Evolutionary conservation across 1,284 basidiomycete species (phyloP), one percentile per base, ranked within the genome.

Genomic region (Puccinia novopanici): DNA sequence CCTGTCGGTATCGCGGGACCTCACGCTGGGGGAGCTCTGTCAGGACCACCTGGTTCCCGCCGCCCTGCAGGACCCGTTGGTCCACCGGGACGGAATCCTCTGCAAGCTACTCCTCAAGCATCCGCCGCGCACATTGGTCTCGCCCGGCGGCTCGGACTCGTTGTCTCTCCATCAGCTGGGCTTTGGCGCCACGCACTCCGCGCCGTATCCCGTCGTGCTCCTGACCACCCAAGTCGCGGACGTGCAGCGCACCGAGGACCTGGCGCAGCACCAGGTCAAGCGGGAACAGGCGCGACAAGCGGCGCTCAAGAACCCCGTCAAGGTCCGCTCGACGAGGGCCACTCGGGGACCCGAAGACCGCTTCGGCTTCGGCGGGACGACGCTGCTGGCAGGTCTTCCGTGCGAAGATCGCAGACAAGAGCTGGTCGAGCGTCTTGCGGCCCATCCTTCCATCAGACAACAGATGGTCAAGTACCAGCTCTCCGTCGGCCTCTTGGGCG

Each of bases 91-190:
- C 52, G 52, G 52, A 37, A 50, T 40, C 9, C 13, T 76, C 22
- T 76, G 67, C 30, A 76, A 76, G 52, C 30, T 76, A 19, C 54
- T 76, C 19, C 27, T 76, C 30, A 67, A 76, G n/a, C 22, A 54
- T 10, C 59, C 45, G 27, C 48, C 55, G 0, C 13, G 63, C n/a
- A 67, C 75, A 13, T 12, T 76, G 19, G 48, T 40, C 19, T 76
- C 59, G 34, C 75, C 75, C 5, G 45, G 61, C 50, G 27, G 42
- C 15, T 45, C 9, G 24, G 59, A 76, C 54, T 17, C 9, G 0
- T 19, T 52, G 48, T 15, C 57, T 50, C 57, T 76, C 22, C 22
- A 63, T 34, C 34, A 63, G 22, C 75, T 76, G 13, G 75, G 75
- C 17, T 67, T 76, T 22, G 30, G 2, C 9, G 15, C 19, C 71